These are phyloP conservation scores for Hippophae rhamnoides DNA, from an alignment of 306 rosid species.

Conservation along the genomic window DNA sequence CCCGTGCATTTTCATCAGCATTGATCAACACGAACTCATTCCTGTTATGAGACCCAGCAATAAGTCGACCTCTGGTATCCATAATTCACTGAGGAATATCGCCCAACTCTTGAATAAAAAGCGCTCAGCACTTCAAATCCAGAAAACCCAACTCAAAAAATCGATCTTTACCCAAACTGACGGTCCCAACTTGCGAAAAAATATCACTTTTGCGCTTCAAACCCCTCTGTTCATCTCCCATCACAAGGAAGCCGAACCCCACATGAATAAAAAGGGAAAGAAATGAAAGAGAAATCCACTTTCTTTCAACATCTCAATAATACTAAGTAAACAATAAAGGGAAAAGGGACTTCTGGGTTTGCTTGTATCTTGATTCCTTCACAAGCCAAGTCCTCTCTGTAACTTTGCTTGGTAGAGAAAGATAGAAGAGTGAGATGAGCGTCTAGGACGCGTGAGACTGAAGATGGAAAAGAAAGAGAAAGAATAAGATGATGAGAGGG, in stretches of 20 bases:
- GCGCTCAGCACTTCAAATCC: constrained; percentile 18
- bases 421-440: constrained; percentile 9
- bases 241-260: constrained; percentile 27
- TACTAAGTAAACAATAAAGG: no score
- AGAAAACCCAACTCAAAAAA: constrained; percentile 11
- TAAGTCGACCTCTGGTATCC: constrained; percentile 83
- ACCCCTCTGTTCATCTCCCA: constrained; percentile 18
- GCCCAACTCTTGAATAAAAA: constrained; percentile 3
- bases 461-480: constrained; percentile 29
- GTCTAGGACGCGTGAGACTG: constrained; percentile 35
- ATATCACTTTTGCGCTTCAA: constrained; percentile 34
- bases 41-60: constrained; percentile 97
- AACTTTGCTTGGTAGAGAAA: constrained; percentile 20
- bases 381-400: constrained; percentile 31
- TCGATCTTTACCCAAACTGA: constrained; percentile 25
- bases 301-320: neutral
- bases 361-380: constrained; percentile 22
- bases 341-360: neutral
- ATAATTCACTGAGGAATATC: constrained; percentile 23
- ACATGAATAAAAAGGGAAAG: constrained; percentile 4
- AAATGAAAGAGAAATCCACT: constrained; percentile 15
- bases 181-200: constrained; percentile 15
- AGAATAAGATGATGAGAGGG: constrained; percentile 34
- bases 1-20: constrained; percentile 90
- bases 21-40: constrained; percentile 95